These are phyloP conservation scores for Ceriops zippeliana DNA, from an alignment of 345 rosid genomes.

Conservation along the genomic window DNA sequence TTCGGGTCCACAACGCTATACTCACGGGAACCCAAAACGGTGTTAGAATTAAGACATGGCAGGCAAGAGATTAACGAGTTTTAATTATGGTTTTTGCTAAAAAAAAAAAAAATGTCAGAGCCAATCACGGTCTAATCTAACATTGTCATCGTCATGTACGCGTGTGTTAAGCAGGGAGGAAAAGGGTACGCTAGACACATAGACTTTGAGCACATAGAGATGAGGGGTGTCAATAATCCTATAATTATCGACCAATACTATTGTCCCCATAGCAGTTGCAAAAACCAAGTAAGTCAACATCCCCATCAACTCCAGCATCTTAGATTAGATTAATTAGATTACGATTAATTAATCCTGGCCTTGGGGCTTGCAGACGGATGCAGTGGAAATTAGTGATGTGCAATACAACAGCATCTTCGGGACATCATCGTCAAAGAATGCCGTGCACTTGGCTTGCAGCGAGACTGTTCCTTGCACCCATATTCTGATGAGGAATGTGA, in stretches of 20 bases:
- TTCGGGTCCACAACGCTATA: conserved; percentile 24
- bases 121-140: neutral
- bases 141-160: neutral
- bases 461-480: conserved; percentile 32
- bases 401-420: conserved; percentile 29
- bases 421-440: conserved; percentile 23
- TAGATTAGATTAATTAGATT: no score
- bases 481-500: conserved; percentile 31
- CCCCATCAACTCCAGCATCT: no score
- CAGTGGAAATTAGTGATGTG: conserved; percentile 35
- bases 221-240: conserved; percentile 26
- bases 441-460: conserved; percentile 38
- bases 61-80: conserved; percentile 21
- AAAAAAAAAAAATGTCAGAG: no score
- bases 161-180: conserved; percentile 36
- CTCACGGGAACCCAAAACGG: conserved; percentile 42
- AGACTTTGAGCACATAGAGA: conserved; percentile 28
- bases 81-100: no score
- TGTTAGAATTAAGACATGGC: conserved; percentile 54
- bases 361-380: conserved; percentile 28
- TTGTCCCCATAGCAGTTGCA: conserved; percentile 41
- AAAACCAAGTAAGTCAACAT: conserved; percentile 29
- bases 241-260: conserved; percentile 56
- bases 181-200: conserved; percentile 42
- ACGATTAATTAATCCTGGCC: no score